These are phyloP conservation scores for Thelonectria discophora DNA, from an alignment of 2,329 filamentous ascomycete genomes.

Conservation along the genomic window DNA sequence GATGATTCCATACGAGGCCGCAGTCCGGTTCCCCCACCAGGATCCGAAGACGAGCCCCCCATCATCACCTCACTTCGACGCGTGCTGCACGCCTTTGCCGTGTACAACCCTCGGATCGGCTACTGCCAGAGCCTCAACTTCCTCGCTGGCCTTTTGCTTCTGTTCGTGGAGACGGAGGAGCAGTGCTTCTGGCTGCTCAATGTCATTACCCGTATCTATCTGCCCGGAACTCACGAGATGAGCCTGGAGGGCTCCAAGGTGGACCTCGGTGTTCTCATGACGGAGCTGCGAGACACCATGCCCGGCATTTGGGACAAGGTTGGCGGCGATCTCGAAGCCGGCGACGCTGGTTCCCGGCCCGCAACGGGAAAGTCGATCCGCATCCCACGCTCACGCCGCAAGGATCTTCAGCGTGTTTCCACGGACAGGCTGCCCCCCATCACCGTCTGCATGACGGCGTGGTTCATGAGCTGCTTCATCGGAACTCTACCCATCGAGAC, in stretches of 20 bases:
- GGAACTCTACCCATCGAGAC: slow-evolving; percentile 92
- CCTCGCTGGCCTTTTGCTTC: slow-evolving; percentile 84
- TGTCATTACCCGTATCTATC: slow-evolving; percentile 86
- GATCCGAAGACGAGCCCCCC: slow-evolving; percentile 68
- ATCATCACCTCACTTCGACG: slow-evolving; percentile 85
- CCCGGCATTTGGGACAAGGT: slow-evolving; percentile 89
- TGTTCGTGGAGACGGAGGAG: slow-evolving; percentile 89
- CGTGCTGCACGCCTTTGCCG: slow-evolving; percentile 87
- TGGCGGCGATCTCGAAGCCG: slow-evolving; percentile 74
- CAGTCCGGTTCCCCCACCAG: slow-evolving; percentile 45
- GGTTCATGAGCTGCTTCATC: slow-evolving; percentile 98
- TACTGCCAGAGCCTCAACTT: slow-evolving; percentile 98
- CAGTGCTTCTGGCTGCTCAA: slow-evolving; percentile 93
- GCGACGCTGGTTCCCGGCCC: slow-evolving; percentile 49
- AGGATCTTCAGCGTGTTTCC: slow-evolving; percentile 51
- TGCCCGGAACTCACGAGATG: slow-evolving; percentile 91
- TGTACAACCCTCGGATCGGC: slow-evolving; percentile 90
- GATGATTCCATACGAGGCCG: slow-evolving; percentile 44
- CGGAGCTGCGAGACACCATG: slow-evolving; percentile 81
- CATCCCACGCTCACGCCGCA: slow-evolving; percentile 50
- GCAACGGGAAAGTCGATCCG: slow-evolving; percentile 49
- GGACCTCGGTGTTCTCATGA: slow-evolving; percentile 93
- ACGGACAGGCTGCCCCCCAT: slow-evolving; percentile 80
- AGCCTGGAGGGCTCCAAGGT: slow-evolving; percentile 92
- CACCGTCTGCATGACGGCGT: slow-evolving; percentile 90